Conservation (phyloP, 169 alveolate species). For the Cryptosporidium baileyi region DNA sequence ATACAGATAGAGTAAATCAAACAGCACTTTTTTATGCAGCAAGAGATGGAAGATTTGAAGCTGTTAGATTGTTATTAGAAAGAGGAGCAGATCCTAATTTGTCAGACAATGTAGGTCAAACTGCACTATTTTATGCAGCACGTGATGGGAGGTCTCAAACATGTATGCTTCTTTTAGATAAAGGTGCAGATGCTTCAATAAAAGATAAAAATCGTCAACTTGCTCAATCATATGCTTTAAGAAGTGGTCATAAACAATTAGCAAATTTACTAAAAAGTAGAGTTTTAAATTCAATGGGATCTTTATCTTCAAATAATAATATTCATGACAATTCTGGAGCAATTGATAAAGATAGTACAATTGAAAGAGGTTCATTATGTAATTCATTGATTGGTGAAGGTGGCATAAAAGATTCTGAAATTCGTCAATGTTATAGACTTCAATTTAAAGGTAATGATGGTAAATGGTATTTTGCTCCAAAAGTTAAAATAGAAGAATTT, state of each 20-base stretch:
- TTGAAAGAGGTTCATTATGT: conserved; percentile 2
- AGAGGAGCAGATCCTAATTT: conserved; percentile 87
- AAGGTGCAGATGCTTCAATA: conserved; percentile 83
- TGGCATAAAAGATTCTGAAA: conserved; percentile 46
- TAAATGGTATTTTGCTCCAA: conserved; percentile 86
- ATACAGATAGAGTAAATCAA: conserved; percentile 88
- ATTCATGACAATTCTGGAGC: neutral
- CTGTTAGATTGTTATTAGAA: conserved; percentile 79
- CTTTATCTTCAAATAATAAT: neutral
- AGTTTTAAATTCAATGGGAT: neutral
- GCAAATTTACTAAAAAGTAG: conserved; percentile 78
- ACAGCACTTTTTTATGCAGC: conserved; percentile 91
- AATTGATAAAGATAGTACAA: neutral
- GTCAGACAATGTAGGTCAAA: conserved; percentile 85
- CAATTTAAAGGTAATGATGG: conserved; percentile 80
- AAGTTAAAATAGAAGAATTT: conserved; percentile 81
- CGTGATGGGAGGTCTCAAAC: conserved; percentile 89
- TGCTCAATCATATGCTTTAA: conserved; percentile 88
- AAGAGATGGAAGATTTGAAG: conserved; percentile 89
- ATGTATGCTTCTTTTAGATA: conserved; percentile 84
- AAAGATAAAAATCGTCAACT: conserved; percentile 89
- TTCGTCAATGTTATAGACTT: conserved; percentile 77
- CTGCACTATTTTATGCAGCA: conserved; percentile 91
- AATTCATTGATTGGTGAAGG: conserved; percentile 34
- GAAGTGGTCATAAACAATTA: conserved; percentile 85